A percentile compares a stretch with the other conserved stretches of the same genome.
These are phyloP conservation scores for Boletus subcaerulescens DNA, from an alignment of 768 basidiomycete genomes.

Conservation along the genomic window DNA sequence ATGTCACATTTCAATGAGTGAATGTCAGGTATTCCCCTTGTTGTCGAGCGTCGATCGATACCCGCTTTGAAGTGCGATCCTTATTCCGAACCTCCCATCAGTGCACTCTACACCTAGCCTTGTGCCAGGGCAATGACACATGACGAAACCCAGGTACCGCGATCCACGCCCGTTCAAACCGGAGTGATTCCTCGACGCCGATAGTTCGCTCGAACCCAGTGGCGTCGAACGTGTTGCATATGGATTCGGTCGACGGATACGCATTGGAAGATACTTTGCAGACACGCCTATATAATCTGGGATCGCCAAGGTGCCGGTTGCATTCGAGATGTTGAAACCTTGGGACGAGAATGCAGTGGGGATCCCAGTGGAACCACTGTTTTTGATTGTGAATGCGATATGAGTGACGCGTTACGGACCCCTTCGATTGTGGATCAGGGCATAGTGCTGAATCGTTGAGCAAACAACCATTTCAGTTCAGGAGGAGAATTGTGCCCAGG, in stretches of 20 bases:
- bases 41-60: background rate
- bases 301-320: slow-evolving; percentile 8
- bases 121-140: slow-evolving; percentile 14
- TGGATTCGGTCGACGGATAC: slow-evolving; percentile 26
- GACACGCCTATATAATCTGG: slow-evolving; percentile 13
- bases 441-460: too few relatives aligned
- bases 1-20: slow-evolving; percentile 47
- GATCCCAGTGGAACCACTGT: slow-evolving; percentile 1
- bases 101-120: background rate
- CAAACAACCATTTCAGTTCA: slow-evolving; percentile 1
- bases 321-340: slow-evolving; percentile 8
- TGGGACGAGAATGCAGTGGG: slow-evolving; percentile 11
- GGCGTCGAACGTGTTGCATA: slow-evolving; percentile 8
- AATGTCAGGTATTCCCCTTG: background rate
- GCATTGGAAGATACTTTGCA: slow-evolving; percentile 15
- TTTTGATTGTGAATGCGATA: background rate
- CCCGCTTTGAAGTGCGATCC: background rate
- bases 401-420: background rate
- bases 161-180: slow-evolving; percentile 36
- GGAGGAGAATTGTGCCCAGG: background rate
- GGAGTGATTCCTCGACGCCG: slow-evolving; percentile 35
- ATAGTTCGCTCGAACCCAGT: slow-evolving; percentile 13
- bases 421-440: too few relatives aligned
- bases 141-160: slow-evolving; percentile 30
- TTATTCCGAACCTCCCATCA: slow-evolving; percentile 12